phyloP scores from a whole-genome alignment of 768 basidiomycete genomes.

The Lactarius evosmus region DNA sequence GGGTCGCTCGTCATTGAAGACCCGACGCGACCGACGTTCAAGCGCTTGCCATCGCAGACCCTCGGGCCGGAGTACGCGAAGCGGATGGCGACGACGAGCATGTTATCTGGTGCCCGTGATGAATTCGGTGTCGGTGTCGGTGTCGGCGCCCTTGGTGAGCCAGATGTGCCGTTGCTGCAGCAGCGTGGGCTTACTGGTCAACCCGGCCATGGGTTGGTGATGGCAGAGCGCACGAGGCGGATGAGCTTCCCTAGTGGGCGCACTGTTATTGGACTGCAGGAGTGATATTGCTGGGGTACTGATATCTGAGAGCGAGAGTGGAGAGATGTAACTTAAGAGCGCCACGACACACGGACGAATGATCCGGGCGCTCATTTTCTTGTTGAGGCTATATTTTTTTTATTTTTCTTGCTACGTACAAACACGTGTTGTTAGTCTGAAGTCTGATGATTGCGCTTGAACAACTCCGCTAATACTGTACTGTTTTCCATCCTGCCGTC shows the following conservation, averaged over 20 bases:
- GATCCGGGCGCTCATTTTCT: background rate
- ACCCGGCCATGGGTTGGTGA: background rate
- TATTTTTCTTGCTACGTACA: constrained; percentile 13
- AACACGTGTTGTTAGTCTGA: constrained; percentile 4
- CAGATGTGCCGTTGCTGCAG: background rate
- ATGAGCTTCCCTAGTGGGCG: constrained; percentile 28
- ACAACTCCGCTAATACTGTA: background rate
- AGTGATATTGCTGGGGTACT: background rate
- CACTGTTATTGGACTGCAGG: constrained; percentile 12
- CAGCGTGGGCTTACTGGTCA: background rate
- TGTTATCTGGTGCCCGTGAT: constrained; percentile 6
- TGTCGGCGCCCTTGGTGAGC: background rate
- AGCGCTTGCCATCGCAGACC: constrained; percentile 70
- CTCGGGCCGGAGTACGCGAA: constrained; percentile 60
- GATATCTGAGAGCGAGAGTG: background rate
- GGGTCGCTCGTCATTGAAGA: constrained; percentile 32
- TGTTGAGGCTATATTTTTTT: constrained; percentile 2
- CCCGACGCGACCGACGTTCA: constrained; percentile 58
- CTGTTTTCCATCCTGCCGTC: background rate
- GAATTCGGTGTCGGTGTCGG: constrained; percentile 5
- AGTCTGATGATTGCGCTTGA: background rate
- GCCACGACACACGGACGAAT: background rate
- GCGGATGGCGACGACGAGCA: constrained; percentile 31
- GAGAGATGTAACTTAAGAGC: background rate
- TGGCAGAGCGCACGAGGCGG: constrained; percentile 24